phyloP scores from a whole-genome alignment of 2,329 filamentous ascomycete genomes.

The Ceratocystis lukuohia region DNA sequence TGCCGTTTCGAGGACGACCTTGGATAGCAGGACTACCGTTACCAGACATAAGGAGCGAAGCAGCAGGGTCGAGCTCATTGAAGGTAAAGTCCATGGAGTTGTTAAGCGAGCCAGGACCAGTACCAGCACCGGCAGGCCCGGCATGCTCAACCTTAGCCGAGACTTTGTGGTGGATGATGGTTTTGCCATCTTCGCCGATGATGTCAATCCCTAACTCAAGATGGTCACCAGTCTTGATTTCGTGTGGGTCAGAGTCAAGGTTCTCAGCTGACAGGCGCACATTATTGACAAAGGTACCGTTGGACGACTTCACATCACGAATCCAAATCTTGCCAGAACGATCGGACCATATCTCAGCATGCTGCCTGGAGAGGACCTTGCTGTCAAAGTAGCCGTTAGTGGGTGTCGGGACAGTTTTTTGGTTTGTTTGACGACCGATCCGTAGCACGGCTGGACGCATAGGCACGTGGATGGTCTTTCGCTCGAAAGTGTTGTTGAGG shows the following conservation, averaged over 20 bases:
- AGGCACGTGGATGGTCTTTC: slow-evolving; percentile 88
- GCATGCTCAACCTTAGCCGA: slow-evolving; percentile 94
- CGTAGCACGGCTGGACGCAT: slow-evolving; percentile 87
- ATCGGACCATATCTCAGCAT: slow-evolving; percentile 91
- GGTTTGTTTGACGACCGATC: slow-evolving; percentile 93
- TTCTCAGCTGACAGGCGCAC: slow-evolving; percentile 84
- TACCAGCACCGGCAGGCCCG: slow-evolving; percentile 58
- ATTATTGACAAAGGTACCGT: slow-evolving; percentile 95
- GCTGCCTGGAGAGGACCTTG: slow-evolving; percentile 89
- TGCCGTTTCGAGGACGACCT: slow-evolving; percentile 55
- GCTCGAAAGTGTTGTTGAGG: slow-evolving; percentile 91
- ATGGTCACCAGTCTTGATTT: slow-evolving; percentile 80
- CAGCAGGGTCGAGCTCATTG: slow-evolving; percentile 75
- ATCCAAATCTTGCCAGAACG: slow-evolving; percentile 84
- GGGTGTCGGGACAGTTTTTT: slow-evolving; percentile 83
- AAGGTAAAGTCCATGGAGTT: slow-evolving; percentile 83
- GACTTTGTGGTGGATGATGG: slow-evolving; percentile 95
- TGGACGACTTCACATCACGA: slow-evolving; percentile 93
- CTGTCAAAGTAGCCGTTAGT: slow-evolving; percentile 95
- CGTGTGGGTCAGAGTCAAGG: slow-evolving; percentile 88
- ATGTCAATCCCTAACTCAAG: slow-evolving; percentile 96
- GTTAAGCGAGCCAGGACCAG: slow-evolving; percentile 27
- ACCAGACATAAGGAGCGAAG: slow-evolving; percentile 57
- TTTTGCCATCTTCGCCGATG: slow-evolving; percentile 96
- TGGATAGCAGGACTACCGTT: slow-evolving; percentile 46